Base-by-base conservation (phyloP, 2,329 filamentous ascomycete genomes). In the Botrytis hyacinthi region DNA sequence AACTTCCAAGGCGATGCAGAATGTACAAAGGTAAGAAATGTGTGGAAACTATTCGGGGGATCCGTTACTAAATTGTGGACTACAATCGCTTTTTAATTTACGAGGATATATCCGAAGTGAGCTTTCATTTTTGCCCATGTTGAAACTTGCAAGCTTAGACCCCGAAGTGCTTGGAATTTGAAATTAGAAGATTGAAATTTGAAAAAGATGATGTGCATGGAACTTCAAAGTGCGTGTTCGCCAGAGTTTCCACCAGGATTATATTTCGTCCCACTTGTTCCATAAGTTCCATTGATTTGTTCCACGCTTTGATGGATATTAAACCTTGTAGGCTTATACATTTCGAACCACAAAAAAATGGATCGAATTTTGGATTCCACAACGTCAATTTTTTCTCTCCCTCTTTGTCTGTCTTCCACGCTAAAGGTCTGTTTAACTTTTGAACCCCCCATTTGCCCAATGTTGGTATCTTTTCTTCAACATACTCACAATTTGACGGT, bases 61-160 rank as follows among this genome's bases (percentile, higher is more conserved):
- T 70, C 68, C 37, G 68, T 26, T 61, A 29, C 42, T 62, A 35
- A 61, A 61, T 70, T 70, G 51, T 46, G 66, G 35, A 54, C 66
- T 68, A 29, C 48, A 44, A 59, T 46, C 26, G 16, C 29, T 35
- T 46, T 70, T 61, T 70, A 61, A 70, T 70, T 59, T 46, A 35
- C 57, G 40, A 14, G 67, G 70, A 68, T 72, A 67, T 59, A 68
- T 68, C 62, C 62, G 70, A 72, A 48, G 61, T 65, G 59, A 66
- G 60, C 60, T 12, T 62, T 54, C 42, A 32, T 57, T 71, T 51
- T 72, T 29, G 70, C 70, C 63, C 54, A 68, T 46, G 37, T 72
- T 67, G 46, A 46, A 54, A 40, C 42, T 72, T 60, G 40, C 62
- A 72, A 72, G 70, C 70, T 68, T 46, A 67, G 48, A 46, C 70